phyloP scores from a whole-genome alignment of 1,284 basidiomycete genomes.

The Leccinum angustisporum region DNA sequence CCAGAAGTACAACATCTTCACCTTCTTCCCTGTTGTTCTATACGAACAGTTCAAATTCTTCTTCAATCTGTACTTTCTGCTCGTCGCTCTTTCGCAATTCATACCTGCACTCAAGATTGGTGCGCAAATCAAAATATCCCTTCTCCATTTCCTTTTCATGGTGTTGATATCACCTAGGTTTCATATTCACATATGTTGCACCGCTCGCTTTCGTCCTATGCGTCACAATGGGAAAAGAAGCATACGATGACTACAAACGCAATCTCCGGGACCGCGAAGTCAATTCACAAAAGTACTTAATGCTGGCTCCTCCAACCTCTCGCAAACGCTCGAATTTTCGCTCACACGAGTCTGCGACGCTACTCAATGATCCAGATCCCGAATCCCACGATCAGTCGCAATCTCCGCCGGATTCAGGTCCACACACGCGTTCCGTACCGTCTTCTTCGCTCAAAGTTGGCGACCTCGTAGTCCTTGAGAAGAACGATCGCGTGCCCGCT shows the following conservation, averaged over 20 bases:
- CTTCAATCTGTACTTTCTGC: constrained; percentile 98
- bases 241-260: constrained; percentile 96
- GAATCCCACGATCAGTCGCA: constrained; percentile 21
- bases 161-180: constrained; percentile 52
- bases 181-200: constrained; percentile 94
- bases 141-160: constrained; percentile 1
- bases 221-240: constrained; percentile 98
- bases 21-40: constrained; percentile 94
- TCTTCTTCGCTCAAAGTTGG: constrained; percentile 90
- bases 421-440: constrained; percentile 76
- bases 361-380: constrained; percentile 21
- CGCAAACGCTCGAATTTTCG: constrained; percentile 38
- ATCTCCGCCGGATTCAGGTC: constrained; percentile 32
- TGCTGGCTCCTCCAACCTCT: constrained; percentile 59
- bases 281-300: constrained; percentile 89
- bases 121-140: constrained; percentile 35
- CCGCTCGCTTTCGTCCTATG: constrained; percentile 93
- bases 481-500: constrained; percentile 96
- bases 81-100: constrained; percentile 96
- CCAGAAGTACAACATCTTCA: constrained; percentile 95
- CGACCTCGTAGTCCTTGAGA: constrained; percentile 89
- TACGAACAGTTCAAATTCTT: constrained; percentile 99
- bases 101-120: constrained; percentile 96
- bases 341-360: constrained; percentile 21
- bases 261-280: constrained; percentile 90